phyloP scores from a whole-genome alignment of 1,284 basidiomycete species.

The Boletus nobilissimus region DNA sequence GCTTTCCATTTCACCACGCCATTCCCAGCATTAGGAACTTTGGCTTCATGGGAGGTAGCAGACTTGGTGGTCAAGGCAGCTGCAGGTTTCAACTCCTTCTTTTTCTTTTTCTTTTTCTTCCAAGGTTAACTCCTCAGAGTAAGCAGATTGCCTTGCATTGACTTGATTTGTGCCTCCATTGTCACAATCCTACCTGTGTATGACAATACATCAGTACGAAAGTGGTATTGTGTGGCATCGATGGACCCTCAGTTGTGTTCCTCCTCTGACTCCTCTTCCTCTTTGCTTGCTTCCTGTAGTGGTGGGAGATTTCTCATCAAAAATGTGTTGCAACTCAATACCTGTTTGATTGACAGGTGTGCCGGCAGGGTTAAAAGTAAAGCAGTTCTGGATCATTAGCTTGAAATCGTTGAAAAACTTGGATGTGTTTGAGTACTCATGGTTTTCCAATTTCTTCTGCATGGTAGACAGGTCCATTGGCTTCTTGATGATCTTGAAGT shows the following conservation, averaged over 20 bases:
- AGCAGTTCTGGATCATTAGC: conserved; percentile 94
- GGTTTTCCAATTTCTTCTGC: conserved; percentile 81
- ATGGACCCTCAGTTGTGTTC: conserved; percentile 63
- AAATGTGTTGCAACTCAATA: conserved; percentile 82
- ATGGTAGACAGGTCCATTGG: conserved; percentile 97
- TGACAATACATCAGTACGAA: conserved; percentile 29
- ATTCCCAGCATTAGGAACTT: conserved; percentile 46
- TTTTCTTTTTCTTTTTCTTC: conserved; percentile 73
- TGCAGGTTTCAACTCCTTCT: conserved; percentile 62
- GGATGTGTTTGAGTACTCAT: conserved; percentile 79
- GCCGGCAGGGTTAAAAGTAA: conserved; percentile 89
- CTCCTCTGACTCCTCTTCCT: conserved; percentile 64
- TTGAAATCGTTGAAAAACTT: conserved; percentile 93
- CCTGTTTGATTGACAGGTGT: conserved; percentile 89
- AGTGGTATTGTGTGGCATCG: neutral
- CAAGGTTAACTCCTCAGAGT: conserved; percentile 67
- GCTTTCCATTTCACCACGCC: conserved; percentile 62
- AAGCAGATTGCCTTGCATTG: conserved; percentile 73
- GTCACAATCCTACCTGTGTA: conserved; percentile 69
- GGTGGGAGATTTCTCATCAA: conserved; percentile 88
- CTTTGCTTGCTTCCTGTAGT: conserved; percentile 62
- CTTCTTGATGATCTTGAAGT: conserved; percentile 89
- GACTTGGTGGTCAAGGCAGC: conserved; percentile 73
- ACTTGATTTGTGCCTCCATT: conserved; percentile 80
- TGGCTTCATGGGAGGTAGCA: conserved; percentile 56